A percentile compares a stretch with the other conserved stretches of the same genome.
phyloP scores from a whole-genome alignment of 176 grass and related monocot genomes.

The Aegilops speltoides region DNA sequence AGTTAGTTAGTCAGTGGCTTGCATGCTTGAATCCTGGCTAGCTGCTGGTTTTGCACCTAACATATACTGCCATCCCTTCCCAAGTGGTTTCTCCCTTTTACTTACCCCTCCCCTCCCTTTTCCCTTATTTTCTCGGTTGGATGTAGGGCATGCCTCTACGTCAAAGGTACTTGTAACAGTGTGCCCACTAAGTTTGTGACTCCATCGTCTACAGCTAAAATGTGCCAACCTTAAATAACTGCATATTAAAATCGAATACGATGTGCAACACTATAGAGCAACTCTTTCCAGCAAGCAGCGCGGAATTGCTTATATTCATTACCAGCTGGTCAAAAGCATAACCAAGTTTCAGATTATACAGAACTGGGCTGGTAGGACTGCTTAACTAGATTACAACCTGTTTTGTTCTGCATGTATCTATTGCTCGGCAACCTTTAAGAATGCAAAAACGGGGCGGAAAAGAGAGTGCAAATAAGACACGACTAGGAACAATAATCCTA shows the following conservation, averaged over 20 bases:
- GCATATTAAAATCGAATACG: not conserved
- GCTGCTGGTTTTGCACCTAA: slow-evolving; percentile 48
- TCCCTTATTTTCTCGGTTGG: not conserved
- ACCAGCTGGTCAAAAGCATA: not conserved
- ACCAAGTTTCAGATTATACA: not conserved
- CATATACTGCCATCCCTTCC: slow-evolving; percentile 13
- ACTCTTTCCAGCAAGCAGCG: not conserved
- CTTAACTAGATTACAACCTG: slow-evolving; percentile 29
- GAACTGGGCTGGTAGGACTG: slow-evolving; percentile 16
- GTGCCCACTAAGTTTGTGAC: not conserved
- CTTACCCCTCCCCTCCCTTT: not conserved
- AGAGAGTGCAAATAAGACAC: not conserved
- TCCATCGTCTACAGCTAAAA: not conserved
- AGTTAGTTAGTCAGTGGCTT: slow-evolving; percentile 1
- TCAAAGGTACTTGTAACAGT: not conserved
- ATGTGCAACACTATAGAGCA: not conserved
- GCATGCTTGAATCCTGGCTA: not conserved
- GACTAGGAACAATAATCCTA: not conserved
- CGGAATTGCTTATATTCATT: not conserved
- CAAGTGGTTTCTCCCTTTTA: slow-evolving; percentile 22
- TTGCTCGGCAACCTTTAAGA: not conserved
- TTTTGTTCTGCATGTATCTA: not conserved
- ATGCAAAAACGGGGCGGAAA: not conserved
- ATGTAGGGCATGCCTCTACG: not conserved
- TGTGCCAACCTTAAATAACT: not conserved